phyloP scores from a whole-genome alignment of 768 basidiomycete genomes.

The Calocybe cyanea region DNA sequence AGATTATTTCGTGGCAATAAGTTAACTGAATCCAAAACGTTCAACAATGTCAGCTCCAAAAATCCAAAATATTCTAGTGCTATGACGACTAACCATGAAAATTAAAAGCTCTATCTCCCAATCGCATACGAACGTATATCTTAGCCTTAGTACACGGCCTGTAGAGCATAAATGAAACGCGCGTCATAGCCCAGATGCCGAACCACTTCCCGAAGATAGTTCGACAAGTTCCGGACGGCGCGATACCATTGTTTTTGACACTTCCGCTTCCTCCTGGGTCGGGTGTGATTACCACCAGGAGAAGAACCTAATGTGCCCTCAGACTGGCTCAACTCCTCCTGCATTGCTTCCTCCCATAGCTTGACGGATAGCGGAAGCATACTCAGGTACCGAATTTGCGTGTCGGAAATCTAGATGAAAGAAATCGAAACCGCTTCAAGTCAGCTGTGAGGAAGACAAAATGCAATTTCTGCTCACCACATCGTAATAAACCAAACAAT shows the following conservation, averaged over 20 bases:
- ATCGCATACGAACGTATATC: too few species aligned
- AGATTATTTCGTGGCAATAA: background rate
- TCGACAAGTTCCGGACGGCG: slow-evolving; percentile 6
- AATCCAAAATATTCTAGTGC: background rate
- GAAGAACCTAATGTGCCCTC: too few species aligned
- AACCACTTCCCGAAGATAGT: slow-evolving; percentile 11
- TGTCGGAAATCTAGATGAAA: slow-evolving; percentile 10
- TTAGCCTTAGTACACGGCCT: background rate
- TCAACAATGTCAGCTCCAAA: background rate
- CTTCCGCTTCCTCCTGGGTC: too few species aligned
- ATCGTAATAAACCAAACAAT: slow-evolving; percentile 15
- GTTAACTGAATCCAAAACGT: background rate
- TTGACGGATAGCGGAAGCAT: slow-evolving; percentile 11
- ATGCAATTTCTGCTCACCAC: slow-evolving; percentile 6
- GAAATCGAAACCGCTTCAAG: background rate
- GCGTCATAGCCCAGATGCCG: slow-evolving; percentile 13
- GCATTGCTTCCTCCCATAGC: slow-evolving; percentile 7
- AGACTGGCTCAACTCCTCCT: too few species aligned
- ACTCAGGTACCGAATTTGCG: slow-evolving; percentile 6
- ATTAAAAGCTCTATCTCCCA: too few species aligned
- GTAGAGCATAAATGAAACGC: background rate
- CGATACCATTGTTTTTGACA: background rate
- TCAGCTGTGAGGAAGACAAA: background rate
- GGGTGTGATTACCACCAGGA: too few species aligned
- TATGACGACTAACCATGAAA: too few species aligned